Percentiles rank a stretch among this genome's conserved stretches.
phyloP scores from a whole-genome alignment of 139 green algal genomes.

The Closterium sp. region DNA sequence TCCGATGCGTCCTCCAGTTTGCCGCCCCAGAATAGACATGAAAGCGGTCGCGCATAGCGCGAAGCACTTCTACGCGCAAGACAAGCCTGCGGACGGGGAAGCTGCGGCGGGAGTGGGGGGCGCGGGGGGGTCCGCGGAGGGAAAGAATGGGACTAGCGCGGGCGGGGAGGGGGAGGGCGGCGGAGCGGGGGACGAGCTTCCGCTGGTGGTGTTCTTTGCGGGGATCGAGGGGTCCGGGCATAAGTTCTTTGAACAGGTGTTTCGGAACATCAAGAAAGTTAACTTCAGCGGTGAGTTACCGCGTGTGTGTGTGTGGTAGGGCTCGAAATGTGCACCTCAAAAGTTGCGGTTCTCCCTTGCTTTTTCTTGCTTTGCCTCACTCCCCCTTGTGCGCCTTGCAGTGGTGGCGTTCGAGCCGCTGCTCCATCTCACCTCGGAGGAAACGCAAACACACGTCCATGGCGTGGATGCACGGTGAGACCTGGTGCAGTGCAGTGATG shows the following conservation, averaged over 20 bases:
- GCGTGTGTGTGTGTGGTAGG: background rate
- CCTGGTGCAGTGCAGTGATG: background rate
- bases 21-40: background rate
- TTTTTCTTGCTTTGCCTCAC: background rate
- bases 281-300: constrained; percentile 31
- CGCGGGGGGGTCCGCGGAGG: background rate
- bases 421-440: constrained; percentile 12
- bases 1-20: background rate
- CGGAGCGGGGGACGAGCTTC: constrained; percentile 6
- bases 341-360: background rate
- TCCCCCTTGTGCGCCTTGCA: background rate
- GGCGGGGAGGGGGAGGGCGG: background rate
- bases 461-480: background rate
- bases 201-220: constrained; percentile 35
- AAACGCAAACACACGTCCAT: constrained; percentile 3
- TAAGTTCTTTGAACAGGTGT: constrained; percentile 47
- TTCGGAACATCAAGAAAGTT: constrained; percentile 28
- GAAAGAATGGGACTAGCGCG: background rate
- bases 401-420: constrained; percentile 31
- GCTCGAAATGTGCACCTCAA: background rate
- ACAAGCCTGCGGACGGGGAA: background rate
- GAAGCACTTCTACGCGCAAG: background rate
- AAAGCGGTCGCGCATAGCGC: background rate
- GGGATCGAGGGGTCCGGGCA: constrained; percentile 32
- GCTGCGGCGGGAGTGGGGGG: background rate